phyloP scores from a whole-genome alignment of 2,329 filamentous ascomycete genomes.

The Stemphylium beticola region DNA sequence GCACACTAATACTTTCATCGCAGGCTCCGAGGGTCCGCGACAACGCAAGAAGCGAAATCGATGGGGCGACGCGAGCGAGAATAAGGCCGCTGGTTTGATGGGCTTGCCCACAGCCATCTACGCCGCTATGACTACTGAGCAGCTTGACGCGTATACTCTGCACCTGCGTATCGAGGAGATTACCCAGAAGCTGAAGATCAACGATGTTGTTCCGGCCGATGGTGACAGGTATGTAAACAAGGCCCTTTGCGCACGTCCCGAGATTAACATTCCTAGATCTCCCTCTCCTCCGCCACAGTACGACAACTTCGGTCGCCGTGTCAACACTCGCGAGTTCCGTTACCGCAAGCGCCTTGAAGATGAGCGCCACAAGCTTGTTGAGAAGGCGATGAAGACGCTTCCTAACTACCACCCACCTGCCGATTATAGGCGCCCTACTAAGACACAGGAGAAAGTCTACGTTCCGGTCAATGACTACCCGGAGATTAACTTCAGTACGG shows the following conservation, averaged over 20 bases:
- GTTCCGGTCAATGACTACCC: conserved; percentile 99
- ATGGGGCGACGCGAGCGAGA: conserved; percentile 96
- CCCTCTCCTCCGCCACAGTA: conserved; percentile 96
- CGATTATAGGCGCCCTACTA: conserved; percentile 97
- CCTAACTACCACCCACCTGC: conserved; percentile 98
- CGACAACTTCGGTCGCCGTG: conserved; percentile 98
- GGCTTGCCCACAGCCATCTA: conserved; percentile 94
- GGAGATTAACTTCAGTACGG: conserved; percentile 99
- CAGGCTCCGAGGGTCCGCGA: conserved; percentile 72
- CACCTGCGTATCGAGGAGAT: conserved; percentile 99
- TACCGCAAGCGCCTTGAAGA: conserved; percentile 98
- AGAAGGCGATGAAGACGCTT: conserved; percentile 99
- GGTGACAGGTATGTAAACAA: conserved; percentile 78
- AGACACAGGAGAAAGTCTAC: conserved; percentile 99
- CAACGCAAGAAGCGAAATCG: conserved; percentile 98
- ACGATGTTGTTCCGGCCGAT: conserved; percentile 97
- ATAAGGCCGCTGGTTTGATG: conserved; percentile 98
- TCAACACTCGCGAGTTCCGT: conserved; percentile 98
- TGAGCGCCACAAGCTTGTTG: conserved; percentile 97
- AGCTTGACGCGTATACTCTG: conserved; percentile 95
- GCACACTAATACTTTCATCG: conserved; percentile 21
- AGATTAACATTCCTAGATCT: conserved; percentile 65
- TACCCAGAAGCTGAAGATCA: conserved; percentile 97
- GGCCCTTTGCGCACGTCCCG: background rate
- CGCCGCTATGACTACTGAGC: conserved; percentile 97